A percentile compares a stretch with the other conserved stretches of the same genome.
Conservation (phyloP, 306 rosid species). For the Pachyrhizus erosus region DNA sequence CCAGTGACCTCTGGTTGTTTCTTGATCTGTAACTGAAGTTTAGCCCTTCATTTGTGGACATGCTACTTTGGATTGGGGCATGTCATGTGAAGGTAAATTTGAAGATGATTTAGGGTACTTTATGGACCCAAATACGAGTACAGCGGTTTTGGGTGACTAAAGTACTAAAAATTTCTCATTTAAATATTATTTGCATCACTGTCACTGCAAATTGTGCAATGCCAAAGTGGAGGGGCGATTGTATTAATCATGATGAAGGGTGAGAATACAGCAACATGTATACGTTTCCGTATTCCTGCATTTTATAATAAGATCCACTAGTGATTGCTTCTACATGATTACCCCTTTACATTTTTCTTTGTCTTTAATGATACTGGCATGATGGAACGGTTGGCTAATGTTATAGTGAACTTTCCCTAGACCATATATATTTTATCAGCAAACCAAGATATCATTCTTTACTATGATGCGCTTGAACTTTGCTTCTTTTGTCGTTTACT, state of each 20-base stretch:
- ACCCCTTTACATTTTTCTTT: background rate
- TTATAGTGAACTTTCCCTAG: background rate
- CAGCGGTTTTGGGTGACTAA: no score
- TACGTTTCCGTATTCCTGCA: background rate
- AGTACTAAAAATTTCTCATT: no score
- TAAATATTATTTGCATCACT: no score
- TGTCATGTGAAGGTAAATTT: no score
- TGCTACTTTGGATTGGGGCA: no score
- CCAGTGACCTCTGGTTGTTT: no score
- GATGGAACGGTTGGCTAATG: background rate
- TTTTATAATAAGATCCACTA: constrained; percentile 21
- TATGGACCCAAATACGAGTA: no score
- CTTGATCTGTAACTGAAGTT: no score
- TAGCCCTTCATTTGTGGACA: no score
- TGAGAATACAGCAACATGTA: background rate
- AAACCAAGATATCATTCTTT: background rate
- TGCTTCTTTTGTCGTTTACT: background rate
- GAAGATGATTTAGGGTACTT: no score
- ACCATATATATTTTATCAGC: background rate
- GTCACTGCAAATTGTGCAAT: background rate
- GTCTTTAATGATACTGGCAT: background rate
- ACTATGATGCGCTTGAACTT: background rate
- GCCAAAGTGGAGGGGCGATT: background rate
- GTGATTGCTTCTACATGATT: background rate
- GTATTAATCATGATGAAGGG: constrained; percentile 10